phyloP scores from a whole-genome alignment of 2,329 filamentous ascomycete species.

The Fusarium xylarioides region DNA sequence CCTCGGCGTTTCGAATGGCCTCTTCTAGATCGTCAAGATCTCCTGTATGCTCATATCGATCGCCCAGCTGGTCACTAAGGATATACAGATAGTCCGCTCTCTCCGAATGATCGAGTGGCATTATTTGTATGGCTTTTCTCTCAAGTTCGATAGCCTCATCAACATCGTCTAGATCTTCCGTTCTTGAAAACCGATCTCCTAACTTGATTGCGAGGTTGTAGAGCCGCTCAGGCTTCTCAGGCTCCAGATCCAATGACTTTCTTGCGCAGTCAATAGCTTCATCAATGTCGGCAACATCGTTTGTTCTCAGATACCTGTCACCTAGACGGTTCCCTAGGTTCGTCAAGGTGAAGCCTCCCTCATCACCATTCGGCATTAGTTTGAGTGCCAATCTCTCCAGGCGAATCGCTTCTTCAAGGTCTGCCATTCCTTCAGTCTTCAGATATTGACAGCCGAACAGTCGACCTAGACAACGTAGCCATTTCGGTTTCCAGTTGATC shows the following conservation, averaged over 20 bases:
- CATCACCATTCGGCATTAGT: not conserved
- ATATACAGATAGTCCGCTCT: not conserved
- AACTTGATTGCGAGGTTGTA: not conserved
- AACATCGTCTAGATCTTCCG: not conserved
- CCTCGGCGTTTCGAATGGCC: not conserved
- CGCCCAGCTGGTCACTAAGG: not conserved
- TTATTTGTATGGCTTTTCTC: not conserved
- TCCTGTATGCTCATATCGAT: not conserved
- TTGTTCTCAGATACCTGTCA: not conserved
- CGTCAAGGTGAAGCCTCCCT: not conserved
- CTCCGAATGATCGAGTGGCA: not conserved
- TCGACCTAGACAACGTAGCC: not conserved
- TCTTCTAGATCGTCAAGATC: not conserved
- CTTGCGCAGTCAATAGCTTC: not conserved
- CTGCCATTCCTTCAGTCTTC: not conserved
- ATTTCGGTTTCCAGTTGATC: not conserved
- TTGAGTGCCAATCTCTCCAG: not conserved
- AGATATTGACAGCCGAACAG: not conserved
- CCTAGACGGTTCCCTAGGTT: not conserved
- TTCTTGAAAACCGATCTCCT: not conserved
- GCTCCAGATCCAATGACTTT: not conserved
- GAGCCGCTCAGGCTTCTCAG: not conserved
- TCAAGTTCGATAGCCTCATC: not conserved
- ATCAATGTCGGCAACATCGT: not conserved
- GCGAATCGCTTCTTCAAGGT: not conserved